Evolutionary conservation across 306 rosid species (phyloP), one percentile per base, ranked within the genome.

Genomic region (Arachis stenosperma): DNA sequence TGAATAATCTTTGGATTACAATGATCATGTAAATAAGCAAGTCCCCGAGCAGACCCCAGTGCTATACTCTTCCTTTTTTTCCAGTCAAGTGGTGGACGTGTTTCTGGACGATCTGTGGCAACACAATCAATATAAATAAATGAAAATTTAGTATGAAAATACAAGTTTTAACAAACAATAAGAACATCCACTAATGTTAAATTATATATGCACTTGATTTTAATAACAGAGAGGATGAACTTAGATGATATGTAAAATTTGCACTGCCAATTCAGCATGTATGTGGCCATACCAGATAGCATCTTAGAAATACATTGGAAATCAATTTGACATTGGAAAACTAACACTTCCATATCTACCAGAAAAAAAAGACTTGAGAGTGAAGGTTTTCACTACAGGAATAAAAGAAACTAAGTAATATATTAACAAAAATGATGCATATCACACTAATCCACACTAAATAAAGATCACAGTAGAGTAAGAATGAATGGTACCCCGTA

Each of bases 11-110:
- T 73, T 8, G 64, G 55, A 10, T 52, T 46, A 64, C 78, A 74
- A 41, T 74, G 46, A 27, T 74, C 78, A 27, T 74, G 78, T 55
- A 74, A 63, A 74, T 74, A 74, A 63, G 78, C 78, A 61, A 73
- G 70, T 41, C 77, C 77, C 62, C 52, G 61, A 10, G 77, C 77
- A 61, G 77, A n/a, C 36, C 70, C 77, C 6, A 61, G 53, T 9
- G 70, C 62, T 15, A 73, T 61, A 17, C 9, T 22, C 69, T 73
- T 61, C 42, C 77, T 51, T 61, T 10, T 14, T 61, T n/a, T 3
- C 70, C 77, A 73, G 33, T 61, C 61, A 61, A 73, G 77, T 0
- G 69, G 70, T 36, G 77, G 14, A 9, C 12, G 48, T 14, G 69
- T 9, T 7, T 61, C 70, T 8, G 69, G 43, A 39, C 62, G 70